Base-by-base conservation (phyloP, 2,329 filamentous ascomycete species). In the Stylonectria norvegica region DNA sequence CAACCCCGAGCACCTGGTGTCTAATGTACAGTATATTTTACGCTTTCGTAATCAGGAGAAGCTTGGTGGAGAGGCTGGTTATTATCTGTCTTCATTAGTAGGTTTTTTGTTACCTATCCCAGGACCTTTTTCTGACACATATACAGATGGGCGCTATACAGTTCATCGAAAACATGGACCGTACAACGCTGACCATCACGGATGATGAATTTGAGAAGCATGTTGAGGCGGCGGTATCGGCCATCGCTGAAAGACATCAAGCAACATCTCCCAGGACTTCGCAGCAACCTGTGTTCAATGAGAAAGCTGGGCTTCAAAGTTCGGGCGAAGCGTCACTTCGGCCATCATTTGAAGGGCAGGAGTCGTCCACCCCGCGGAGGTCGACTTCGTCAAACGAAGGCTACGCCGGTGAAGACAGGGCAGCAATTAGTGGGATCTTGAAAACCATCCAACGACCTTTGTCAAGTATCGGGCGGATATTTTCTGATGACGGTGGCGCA, bases 31-130 rank as follows among this genome's bases (percentile, higher is more conserved):
- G 65, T 98, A 98, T 64, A 97, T 98, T 49, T 73, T 97, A 36
- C 83, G 94, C 32, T 98, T 98, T 70, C 82, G 93, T 36, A 96
- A 97, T 58, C 93, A 96, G 65, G 93, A 98, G 38, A 97, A 97
- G 63, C 80, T 98, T 1, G 87, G 86, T 17, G 93, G 93, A n/a
- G 93, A 98, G 70, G 91, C 93, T 11, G 93, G 93, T 10, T 98
- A 98, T 66, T 98, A 98, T 65, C 79, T 98, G 40, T 97, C 91
- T 20, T 97, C 93, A 6, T 69, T 98, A 53, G 86, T 89, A 69
- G 58, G 76, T 59, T 10, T 25, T 6, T 30, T 30, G 8, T 10
- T 15, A 10, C 6, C 27, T 6, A 30, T 10, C 15, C 27, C 22
- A 25, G 22, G 15, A 30, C 8, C 27, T 30, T 10, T 10, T 31